Evolutionary conservation across 1,139 yeast species (phyloP).

Genomic region (Yamadazyma kanchanaburiensis): DNA sequence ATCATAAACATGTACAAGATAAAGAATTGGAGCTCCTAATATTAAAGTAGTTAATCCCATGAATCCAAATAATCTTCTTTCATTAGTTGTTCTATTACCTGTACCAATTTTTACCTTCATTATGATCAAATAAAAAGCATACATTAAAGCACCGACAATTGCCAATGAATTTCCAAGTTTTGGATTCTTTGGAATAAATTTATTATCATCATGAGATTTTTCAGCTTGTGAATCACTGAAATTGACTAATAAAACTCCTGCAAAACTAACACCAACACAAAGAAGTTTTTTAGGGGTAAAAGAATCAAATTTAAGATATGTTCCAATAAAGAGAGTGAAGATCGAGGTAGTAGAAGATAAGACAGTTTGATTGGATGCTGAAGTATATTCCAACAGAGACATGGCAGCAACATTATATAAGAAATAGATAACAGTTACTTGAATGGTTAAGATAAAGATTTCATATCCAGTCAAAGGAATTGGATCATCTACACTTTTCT

Average conservation of each 20-base stretch:
- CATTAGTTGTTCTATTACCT: constrained; percentile 42
- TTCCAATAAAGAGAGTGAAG: constrained; percentile 47
- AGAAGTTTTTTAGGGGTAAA: constrained; percentile 39
- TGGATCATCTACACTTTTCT: constrained; percentile 7
- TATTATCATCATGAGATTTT: constrained; percentile 14
- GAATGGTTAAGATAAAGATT: constrained; percentile 31
- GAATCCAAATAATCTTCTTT: constrained; percentile 44
- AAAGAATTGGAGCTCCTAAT: constrained; percentile 36
- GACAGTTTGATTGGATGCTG: constrained; percentile 53
- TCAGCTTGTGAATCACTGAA: constrained; percentile 25
- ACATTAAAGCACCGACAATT: constrained; percentile 43
- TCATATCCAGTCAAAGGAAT: constrained; percentile 25
- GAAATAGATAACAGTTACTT: constrained; percentile 41
- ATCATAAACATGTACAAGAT: constrained; percentile 27
- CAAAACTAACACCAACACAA: constrained; percentile 43
- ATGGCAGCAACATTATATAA: constrained; percentile 38
- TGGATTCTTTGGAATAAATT: constrained; percentile 36
- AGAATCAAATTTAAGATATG: constrained; percentile 34
- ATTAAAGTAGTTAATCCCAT: constrained; percentile 42
- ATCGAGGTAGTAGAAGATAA: constrained; percentile 51
- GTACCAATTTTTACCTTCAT: constrained; percentile 45
- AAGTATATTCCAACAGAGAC: constrained; percentile 43
- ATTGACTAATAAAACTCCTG: constrained; percentile 49
- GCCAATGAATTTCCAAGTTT: constrained; percentile 46
- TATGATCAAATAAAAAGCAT: constrained; percentile 42